Percentiles rank a stretch among this genome's conserved stretches.
These are phyloP conservation scores for Candida verbasci DNA, from an alignment of 805 yeast genomes.

Conservation along the genomic window DNA sequence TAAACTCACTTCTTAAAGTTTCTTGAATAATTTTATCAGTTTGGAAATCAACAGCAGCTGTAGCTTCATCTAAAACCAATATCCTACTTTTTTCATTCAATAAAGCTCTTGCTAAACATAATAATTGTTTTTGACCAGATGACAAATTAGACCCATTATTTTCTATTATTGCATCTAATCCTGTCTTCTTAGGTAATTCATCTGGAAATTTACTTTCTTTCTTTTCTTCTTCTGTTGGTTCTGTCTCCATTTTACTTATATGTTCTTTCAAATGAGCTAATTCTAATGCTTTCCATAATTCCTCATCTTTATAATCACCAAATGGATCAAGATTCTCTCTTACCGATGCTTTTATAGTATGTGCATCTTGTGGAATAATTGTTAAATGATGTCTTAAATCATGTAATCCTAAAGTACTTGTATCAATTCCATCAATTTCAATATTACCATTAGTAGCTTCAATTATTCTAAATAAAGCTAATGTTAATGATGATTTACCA, in stretches of 20 bases:
- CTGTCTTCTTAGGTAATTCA: slow-evolving; percentile 15
- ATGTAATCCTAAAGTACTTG: slow-evolving; percentile 43
- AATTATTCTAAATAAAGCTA: slow-evolving; percentile 51
- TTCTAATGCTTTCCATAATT: slow-evolving; percentile 75
- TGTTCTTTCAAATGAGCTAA: slow-evolving; percentile 73
- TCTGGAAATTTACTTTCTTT: slow-evolving; percentile 14
- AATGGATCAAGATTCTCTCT: slow-evolving; percentile 88
- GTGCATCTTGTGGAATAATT: slow-evolving; percentile 70
- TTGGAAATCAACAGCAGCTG: slow-evolving; percentile 42
- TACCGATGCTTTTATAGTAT: slow-evolving; percentile 81
- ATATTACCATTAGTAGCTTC: slow-evolving; percentile 47
- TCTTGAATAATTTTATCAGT: slow-evolving; percentile 34
- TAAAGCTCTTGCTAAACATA: slow-evolving; percentile 37
- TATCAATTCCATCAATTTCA: slow-evolving; percentile 50
- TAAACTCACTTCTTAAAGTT: slow-evolving; percentile 34
- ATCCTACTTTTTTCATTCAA: slow-evolving; percentile 56
- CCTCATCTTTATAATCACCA: slow-evolving; percentile 57
- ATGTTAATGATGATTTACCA: slow-evolving; percentile 63
- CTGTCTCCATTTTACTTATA: slow-evolving; percentile 49
- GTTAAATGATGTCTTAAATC: slow-evolving; percentile 49
- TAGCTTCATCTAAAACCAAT: slow-evolving; percentile 78
- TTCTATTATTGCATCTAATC: slow-evolving; percentile 24
- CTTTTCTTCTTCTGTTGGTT: slow-evolving; percentile 12
- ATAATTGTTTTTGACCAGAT: slow-evolving; percentile 34
- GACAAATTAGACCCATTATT: slow-evolving; percentile 38